These are phyloP conservation scores for Penicillium sp. DNA, from an alignment of 2,329 filamentous ascomycete genomes.

Conservation along the genomic window DNA sequence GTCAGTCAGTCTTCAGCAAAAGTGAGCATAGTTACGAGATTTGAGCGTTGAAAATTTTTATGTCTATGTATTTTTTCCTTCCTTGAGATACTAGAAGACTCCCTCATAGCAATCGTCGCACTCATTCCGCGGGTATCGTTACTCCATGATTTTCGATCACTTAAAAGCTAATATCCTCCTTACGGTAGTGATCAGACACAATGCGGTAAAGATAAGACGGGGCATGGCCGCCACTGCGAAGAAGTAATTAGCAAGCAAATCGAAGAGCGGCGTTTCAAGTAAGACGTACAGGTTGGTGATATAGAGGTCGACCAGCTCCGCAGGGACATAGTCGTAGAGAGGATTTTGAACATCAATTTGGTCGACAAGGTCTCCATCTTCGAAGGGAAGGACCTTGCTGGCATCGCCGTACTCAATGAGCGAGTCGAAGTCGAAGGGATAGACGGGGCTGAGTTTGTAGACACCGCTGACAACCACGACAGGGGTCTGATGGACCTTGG, in stretches of 20 bases:
- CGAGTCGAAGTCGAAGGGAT: conserved; percentile 76
- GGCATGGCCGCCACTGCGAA: conserved; percentile 57
- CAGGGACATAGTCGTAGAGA: conserved; percentile 76
- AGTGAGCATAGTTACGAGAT: not conserved
- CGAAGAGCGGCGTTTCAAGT: not conserved
- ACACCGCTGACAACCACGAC: conserved; percentile 88
- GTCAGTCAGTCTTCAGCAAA: too few species aligned
- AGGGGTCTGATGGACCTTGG: conserved; percentile 74
- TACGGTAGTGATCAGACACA: conserved; percentile 63
- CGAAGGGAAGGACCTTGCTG: conserved; percentile 70
- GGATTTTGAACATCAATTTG: conserved; percentile 75
- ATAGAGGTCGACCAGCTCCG: conserved; percentile 60
- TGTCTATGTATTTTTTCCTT: not conserved
- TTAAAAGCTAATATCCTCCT: conserved; percentile 58
- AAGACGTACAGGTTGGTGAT: conserved; percentile 75
- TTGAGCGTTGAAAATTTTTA: conserved; percentile 2
- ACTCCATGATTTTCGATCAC: conserved; percentile 2
- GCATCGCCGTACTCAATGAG: conserved; percentile 85
- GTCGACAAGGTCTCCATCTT: conserved; percentile 75
- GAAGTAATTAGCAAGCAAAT: conserved; percentile 14
- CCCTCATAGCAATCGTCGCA: conserved; percentile 18
- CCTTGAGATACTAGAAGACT: conserved; percentile 9
- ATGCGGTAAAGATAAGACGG: conserved; percentile 65
- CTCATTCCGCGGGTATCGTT: conserved; percentile 25
- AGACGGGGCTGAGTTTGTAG: conserved; percentile 90